A percentile compares a stretch with the other conserved stretches of the same genome.
These are phyloP conservation scores for Tirmania nivea DNA, from an alignment of 495 filamentous ascomycete genomes.

Conservation along the genomic window DNA sequence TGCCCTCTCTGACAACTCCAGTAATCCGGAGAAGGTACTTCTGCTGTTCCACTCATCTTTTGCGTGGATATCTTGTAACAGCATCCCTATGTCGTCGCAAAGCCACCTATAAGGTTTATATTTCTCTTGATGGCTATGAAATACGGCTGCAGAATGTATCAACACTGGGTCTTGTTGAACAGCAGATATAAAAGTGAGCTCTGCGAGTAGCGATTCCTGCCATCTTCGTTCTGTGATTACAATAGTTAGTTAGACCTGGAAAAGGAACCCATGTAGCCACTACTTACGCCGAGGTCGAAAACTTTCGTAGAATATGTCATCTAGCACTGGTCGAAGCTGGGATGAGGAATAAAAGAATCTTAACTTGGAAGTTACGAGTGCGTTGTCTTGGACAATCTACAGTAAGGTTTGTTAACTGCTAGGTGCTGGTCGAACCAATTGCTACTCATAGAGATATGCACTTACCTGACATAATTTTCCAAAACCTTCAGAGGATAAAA, in stretches of 20 bases:
- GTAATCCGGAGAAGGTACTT: background rate
- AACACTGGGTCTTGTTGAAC: background rate
- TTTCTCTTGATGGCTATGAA: background rate
- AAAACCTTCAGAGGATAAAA: no score
- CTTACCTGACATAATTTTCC: no score
- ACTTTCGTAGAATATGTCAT: background rate
- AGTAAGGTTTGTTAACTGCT: no score
- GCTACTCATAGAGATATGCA: no score
- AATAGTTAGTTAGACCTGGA: background rate
- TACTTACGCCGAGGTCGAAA: background rate
- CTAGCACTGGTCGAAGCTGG: no score
- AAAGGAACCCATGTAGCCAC: background rate
- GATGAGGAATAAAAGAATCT: no score
- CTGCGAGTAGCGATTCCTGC: background rate
- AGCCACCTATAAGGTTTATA: background rate
- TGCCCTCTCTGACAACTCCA: background rate
- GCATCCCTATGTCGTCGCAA: background rate
- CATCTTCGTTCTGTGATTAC: background rate
- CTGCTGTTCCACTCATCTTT: background rate
- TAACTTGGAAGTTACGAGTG: no score
- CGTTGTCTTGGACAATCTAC: no score
- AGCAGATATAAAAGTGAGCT: background rate
- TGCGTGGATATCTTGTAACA: background rate
- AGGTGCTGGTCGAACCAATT: no score
- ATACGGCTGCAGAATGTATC: background rate